phyloP scores from a whole-genome alignment of 768 basidiomycete species.

The Pulveroboletus sp. region DNA sequence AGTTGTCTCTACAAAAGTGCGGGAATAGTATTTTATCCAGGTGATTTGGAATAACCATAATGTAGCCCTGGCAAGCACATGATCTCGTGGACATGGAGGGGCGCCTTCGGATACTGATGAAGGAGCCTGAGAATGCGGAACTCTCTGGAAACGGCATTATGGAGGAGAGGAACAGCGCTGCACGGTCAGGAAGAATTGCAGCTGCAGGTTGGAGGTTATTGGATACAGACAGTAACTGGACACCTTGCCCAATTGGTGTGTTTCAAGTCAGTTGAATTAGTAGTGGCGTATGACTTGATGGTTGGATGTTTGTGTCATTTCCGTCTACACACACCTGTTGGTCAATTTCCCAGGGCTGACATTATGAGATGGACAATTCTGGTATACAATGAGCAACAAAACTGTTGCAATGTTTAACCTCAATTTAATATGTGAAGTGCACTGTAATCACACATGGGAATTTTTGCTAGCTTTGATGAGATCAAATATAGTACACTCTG shows the following conservation, averaged over 20 bases:
- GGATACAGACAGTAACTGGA: constrained; percentile 45
- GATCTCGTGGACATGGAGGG: constrained; percentile 54
- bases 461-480: too few species aligned
- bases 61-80: constrained; percentile 47
- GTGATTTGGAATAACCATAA: background rate
- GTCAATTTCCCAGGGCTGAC: too few species aligned
- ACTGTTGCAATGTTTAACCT: too few species aligned
- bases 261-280: constrained; percentile 17
- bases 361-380: too few species aligned
- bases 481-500: too few species aligned
- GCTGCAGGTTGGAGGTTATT: constrained; percentile 52
- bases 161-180: background rate
- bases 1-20: constrained; percentile 14
- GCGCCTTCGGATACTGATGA: constrained; percentile 39
- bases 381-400: too few species aligned
- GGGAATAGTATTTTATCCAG: background rate
- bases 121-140: constrained; percentile 4
- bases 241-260: constrained; percentile 65
- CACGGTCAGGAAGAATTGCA: background rate
- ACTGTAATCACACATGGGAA: too few species aligned
- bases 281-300: background rate
- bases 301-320: too few species aligned
- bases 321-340: too few species aligned
- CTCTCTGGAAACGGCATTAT: background rate
- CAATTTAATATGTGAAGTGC: too few species aligned